Evolutionary conservation across 2,329 filamentous ascomycete species (phyloP).

Genomic region (Aureobasidium uvarum): DNA sequence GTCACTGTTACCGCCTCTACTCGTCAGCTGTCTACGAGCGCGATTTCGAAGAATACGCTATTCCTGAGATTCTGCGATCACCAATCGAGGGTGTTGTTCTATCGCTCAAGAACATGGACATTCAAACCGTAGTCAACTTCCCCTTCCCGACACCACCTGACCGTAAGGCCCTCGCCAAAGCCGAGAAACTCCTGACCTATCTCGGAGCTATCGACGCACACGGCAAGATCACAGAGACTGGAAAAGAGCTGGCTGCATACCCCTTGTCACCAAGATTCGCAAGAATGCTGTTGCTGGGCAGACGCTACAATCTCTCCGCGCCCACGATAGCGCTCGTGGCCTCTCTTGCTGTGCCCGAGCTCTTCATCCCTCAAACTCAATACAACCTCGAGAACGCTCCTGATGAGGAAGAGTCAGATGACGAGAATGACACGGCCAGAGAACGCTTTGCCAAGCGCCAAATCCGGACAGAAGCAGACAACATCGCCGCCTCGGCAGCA

Average conservation of each 20-base stretch:
- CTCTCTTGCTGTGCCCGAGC: constrained; percentile 79
- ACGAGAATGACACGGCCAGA: constrained; percentile 28
- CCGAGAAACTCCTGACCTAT: constrained; percentile 82
- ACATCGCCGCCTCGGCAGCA: constrained; percentile 59
- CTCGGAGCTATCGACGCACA: constrained; percentile 68
- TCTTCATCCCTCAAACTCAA: constrained; percentile 81
- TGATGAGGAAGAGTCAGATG: constrained; percentile 39
- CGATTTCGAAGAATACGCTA: constrained; percentile 80
- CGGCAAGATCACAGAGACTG: constrained; percentile 75
- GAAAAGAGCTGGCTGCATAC: constrained; percentile 80
- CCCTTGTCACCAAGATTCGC: constrained; percentile 88
- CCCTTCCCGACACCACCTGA: constrained; percentile 93
- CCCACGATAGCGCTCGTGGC: constrained; percentile 88
- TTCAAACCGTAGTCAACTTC: constrained; percentile 88
- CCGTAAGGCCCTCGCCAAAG: constrained; percentile 69
- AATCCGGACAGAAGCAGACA: constrained; percentile 62
- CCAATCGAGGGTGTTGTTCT: constrained; percentile 87
- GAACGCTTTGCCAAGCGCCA: constrained; percentile 29
- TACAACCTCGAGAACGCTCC: constrained; percentile 42
- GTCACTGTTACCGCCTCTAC: constrained; percentile 93
- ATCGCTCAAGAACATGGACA: constrained; percentile 91
- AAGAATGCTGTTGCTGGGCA: constrained; percentile 85
- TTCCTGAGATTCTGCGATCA: constrained; percentile 85
- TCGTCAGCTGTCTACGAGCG: constrained; percentile 91
- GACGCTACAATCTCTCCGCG: constrained; percentile 75